Conservation (phyloP, 2,329 filamentous ascomycete genomes). For the Fusarium keratoplasticum region DNA sequence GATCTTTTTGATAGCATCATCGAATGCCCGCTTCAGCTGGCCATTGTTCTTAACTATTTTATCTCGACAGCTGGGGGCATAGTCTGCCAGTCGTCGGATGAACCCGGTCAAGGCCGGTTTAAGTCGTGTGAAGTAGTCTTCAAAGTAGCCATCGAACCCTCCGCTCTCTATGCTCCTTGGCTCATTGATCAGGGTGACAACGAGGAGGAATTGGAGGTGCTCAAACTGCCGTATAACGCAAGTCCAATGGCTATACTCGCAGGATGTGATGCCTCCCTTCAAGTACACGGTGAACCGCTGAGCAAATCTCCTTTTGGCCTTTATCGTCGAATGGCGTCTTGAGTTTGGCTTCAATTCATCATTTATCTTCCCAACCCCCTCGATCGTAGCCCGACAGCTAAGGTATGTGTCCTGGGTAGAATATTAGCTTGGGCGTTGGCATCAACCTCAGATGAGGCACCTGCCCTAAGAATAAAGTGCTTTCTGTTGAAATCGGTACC, state of each 20-base stretch:
- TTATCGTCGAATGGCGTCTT: constrained; percentile 7
- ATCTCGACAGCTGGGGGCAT: constrained; percentile 8
- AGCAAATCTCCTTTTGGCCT: constrained; percentile 20
- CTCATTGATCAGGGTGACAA: constrained; percentile 3
- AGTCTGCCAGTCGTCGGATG: constrained; percentile 5
- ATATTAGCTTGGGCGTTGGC: background rate
- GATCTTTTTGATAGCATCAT: constrained; percentile 1
- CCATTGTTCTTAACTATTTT: constrained; percentile 22
- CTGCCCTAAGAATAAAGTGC: constrained; percentile 6
- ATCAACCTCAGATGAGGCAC: background rate
- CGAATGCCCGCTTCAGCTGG: constrained; percentile 14
- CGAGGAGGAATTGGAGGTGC: constrained; percentile 19
- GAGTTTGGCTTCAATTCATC: background rate
- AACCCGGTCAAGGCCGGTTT: constrained; percentile 6
- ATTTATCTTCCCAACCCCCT: constrained; percentile 7
- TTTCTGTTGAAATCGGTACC: constrained; percentile 1
- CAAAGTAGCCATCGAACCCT: constrained; percentile 21
- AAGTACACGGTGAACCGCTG: constrained; percentile 14
- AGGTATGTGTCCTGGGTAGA: constrained; percentile 18
- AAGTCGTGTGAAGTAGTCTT: constrained; percentile 20
- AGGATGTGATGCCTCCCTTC: background rate
- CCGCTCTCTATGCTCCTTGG: constrained; percentile 4
- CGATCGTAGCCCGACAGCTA: constrained; percentile 18
- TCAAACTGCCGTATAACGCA: constrained; percentile 12
- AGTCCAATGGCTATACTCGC: background rate